A percentile compares a stretch with the other conserved stretches of the same genome.
These are phyloP conservation scores for Phyllosticta paracitricarpa DNA, from an alignment of 2,329 filamentous ascomycete species.

Conservation along the genomic window DNA sequence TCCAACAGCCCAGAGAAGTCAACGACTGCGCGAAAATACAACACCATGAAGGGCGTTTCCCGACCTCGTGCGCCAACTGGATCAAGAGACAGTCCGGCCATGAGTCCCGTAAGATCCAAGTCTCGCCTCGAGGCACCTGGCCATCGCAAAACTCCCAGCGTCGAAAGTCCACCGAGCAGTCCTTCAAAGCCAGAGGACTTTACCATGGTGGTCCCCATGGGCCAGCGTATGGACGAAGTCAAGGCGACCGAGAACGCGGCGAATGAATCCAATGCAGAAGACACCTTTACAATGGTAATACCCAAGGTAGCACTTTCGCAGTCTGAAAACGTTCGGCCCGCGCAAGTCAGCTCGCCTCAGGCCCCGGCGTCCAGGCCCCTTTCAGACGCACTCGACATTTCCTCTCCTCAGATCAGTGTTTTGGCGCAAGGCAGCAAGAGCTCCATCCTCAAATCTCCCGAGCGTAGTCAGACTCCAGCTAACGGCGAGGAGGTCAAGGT, in stretches of 20 bases:
- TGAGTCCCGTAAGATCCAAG: slow-evolving; percentile 27
- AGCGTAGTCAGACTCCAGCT: background rate
- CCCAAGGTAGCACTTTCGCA: slow-evolving; percentile 25
- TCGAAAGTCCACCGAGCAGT: slow-evolving; percentile 23
- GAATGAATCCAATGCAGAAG: slow-evolving; percentile 30
- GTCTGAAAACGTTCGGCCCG: background rate
- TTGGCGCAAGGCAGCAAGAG: slow-evolving; percentile 18
- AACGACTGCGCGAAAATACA: slow-evolving; percentile 25
- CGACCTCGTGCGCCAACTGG: slow-evolving; percentile 22
- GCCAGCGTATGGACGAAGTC: slow-evolving; percentile 29
- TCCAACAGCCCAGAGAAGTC: slow-evolving; percentile 32
- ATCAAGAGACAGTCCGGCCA: slow-evolving; percentile 17
- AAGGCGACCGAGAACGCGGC: slow-evolving; percentile 30
- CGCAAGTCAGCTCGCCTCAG: background rate
- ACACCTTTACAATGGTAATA: slow-evolving; percentile 43
- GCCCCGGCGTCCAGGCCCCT: slow-evolving; percentile 15
- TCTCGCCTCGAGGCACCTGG: slow-evolving; percentile 22
- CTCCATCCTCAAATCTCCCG: slow-evolving; percentile 14
- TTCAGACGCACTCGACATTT: slow-evolving; percentile 14
- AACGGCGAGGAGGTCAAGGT: slow-evolving; percentile 36
- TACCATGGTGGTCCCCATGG: slow-evolving; percentile 33
- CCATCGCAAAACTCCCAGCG: slow-evolving; percentile 23
- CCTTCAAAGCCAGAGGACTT: slow-evolving; percentile 36
- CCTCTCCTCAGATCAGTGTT: slow-evolving; percentile 1
- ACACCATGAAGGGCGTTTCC: slow-evolving; percentile 18